These are phyloP conservation scores for Cucurbita argyrosperma DNA, from an alignment of 306 rosid genomes.

Conservation along the genomic window DNA sequence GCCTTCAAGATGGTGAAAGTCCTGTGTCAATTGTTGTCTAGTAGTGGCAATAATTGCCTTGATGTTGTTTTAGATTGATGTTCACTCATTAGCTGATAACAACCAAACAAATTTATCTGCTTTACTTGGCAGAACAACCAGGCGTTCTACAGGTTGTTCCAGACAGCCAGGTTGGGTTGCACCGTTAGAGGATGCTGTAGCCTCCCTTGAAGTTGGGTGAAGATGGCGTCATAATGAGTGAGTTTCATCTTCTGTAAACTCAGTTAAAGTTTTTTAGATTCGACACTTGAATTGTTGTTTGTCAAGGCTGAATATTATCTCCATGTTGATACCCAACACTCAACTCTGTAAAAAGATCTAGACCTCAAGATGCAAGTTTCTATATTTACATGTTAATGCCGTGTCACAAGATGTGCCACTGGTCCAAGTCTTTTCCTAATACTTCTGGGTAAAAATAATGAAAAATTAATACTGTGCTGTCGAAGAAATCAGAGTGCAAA, in stretches of 20 bases:
- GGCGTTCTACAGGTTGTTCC: conserved; percentile 93
- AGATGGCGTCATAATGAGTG: not conserved
- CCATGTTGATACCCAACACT: not conserved
- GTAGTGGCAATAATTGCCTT: not conserved
- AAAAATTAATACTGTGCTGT: not conserved
- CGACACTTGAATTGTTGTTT: not conserved
- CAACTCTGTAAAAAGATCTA: not conserved
- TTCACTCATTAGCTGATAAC: not conserved
- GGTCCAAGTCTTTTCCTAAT: not conserved
- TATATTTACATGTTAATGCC: not conserved
- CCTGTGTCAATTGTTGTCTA: not conserved
- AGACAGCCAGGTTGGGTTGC: conserved; percentile 42
- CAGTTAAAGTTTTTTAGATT: not conserved
- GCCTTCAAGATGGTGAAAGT: not conserved
- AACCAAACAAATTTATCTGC: not conserved
- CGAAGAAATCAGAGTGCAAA: not conserved
- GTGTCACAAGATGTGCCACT: not conserved
- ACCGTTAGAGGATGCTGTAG: not conserved
- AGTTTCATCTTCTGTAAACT: not conserved
- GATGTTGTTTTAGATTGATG: not conserved
- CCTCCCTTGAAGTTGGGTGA: not conserved
- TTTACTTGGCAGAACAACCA: conserved; percentile 52
- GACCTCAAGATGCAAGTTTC: not conserved
- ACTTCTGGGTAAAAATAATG: not conserved
- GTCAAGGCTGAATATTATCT: not conserved